These are phyloP conservation scores for Kazachstania psychrophila DNA, from an alignment of 805 yeast species.

Conservation along the genomic window DNA sequence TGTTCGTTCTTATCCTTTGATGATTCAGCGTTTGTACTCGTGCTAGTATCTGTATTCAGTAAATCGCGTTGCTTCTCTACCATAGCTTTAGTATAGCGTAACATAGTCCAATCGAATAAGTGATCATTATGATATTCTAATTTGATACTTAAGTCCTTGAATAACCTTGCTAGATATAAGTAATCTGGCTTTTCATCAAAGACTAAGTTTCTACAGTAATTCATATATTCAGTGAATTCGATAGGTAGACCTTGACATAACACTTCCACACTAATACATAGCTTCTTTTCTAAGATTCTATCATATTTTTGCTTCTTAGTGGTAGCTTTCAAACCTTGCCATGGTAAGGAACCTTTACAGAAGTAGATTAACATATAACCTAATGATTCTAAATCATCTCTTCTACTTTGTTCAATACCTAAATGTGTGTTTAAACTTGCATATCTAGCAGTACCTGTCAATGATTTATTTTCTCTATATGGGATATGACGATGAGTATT, in stretches of 20 bases:
- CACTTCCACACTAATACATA: constrained; percentile 78
- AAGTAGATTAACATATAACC: constrained; percentile 93
- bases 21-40: neutral
- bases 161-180: constrained; percentile 73
- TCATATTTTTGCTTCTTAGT: constrained; percentile 96
- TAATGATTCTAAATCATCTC: constrained; percentile 91
- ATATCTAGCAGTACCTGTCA: constrained; percentile 96
- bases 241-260: constrained; percentile 86
- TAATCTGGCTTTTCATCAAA: constrained; percentile 97
- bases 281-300: constrained; percentile 88
- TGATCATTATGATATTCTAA: constrained; percentile 89
- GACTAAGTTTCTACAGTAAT: constrained; percentile 79
- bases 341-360: constrained; percentile 91
- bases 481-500: constrained; percentile 92
- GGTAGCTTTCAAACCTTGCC: constrained; percentile 98
- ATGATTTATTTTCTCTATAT: constrained; percentile 88
- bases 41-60: neutral
- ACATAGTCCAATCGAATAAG: constrained; percentile 91
- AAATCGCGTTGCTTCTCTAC: constrained; percentile 22
- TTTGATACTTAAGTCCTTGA: constrained; percentile 79
- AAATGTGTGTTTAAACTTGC: constrained; percentile 92
- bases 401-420: constrained; percentile 92
- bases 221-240: constrained; percentile 80
- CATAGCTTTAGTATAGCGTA: constrained; percentile 29
- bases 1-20: constrained; percentile 22